These are phyloP conservation scores for Epichloe festucae DNA, from an alignment of 2,329 filamentous ascomycete genomes.

Conservation along the genomic window DNA sequence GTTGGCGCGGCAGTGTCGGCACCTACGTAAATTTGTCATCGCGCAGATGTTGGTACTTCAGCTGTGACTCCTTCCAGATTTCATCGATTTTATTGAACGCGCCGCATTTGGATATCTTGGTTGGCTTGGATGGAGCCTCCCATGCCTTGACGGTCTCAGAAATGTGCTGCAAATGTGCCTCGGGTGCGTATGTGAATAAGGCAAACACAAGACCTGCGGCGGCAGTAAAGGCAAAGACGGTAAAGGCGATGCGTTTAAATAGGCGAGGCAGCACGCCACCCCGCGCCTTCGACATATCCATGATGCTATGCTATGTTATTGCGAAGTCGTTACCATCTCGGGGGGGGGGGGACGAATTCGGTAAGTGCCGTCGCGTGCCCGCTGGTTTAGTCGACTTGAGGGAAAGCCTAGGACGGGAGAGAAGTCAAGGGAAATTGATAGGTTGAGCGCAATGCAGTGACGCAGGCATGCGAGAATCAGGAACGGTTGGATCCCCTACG, in stretches of 20 bases:
- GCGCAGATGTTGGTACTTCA: slow-evolving; percentile 13
- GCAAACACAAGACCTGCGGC: not conserved
- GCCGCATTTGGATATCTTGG: not conserved
- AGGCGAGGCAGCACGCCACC: not conserved
- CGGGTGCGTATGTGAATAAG: not conserved
- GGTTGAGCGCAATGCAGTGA: too few species aligned
- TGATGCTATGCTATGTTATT: not conserved
- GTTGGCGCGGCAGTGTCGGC: not conserved
- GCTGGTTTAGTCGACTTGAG: too few species aligned
- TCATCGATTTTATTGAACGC: slow-evolving; percentile 2
- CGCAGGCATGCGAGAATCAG: too few species aligned
- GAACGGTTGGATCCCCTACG: too few species aligned
- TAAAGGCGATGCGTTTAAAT: slow-evolving; percentile 1
- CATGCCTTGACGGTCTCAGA: not conserved
- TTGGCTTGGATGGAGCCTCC: not conserved
- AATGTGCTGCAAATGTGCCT: slow-evolving; percentile 1
- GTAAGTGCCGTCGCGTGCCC: too few species aligned
- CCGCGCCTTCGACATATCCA: slow-evolving; percentile 1
- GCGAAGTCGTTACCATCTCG: too few species aligned
- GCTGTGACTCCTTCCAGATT: slow-evolving; percentile 11
- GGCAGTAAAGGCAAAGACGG: slow-evolving; percentile 1
- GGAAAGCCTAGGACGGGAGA: too few species aligned
- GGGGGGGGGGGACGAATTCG: too few species aligned
- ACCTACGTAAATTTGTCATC: slow-evolving; percentile 22
- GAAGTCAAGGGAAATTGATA: too few species aligned